phyloP scores from a whole-genome alignment of 2,329 filamentous ascomycete genomes.

The Scedosporium apiospermum region DNA sequence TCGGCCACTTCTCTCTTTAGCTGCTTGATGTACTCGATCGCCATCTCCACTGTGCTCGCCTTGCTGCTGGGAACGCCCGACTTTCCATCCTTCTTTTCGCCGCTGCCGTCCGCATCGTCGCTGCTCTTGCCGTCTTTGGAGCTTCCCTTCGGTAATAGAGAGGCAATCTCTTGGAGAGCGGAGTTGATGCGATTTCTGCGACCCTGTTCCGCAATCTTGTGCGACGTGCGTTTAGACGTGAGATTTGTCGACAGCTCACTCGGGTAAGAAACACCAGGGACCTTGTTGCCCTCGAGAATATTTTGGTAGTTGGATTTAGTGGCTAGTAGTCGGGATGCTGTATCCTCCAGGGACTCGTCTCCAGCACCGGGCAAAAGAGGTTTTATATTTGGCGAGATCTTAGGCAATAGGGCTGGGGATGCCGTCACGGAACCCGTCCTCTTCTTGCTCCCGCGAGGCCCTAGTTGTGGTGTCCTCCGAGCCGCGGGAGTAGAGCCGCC shows the following conservation, averaged over 20 bases:
- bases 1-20: slow-evolving; percentile 64
- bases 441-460: slow-evolving; percentile 55
- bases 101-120: slow-evolving; percentile 28
- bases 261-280: slow-evolving; percentile 85
- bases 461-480: slow-evolving; percentile 46
- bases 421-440: slow-evolving; percentile 64
- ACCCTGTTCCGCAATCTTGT: slow-evolving; percentile 97
- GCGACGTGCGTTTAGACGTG: slow-evolving; percentile 91
- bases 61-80: slow-evolving; percentile 67
- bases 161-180: slow-evolving; percentile 83
- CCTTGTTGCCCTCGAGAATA: slow-evolving; percentile 83
- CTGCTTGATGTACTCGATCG: slow-evolving; percentile 88
- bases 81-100: slow-evolving; percentile 38
- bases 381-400: slow-evolving; percentile 91
- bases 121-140: slow-evolving; percentile 29
- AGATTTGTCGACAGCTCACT: slow-evolving; percentile 86
- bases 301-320: slow-evolving; percentile 98
- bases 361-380: slow-evolving; percentile 61
- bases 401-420: slow-evolving; percentile 78
- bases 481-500: slow-evolving; percentile 34
- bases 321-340: slow-evolving; percentile 66
- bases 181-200: slow-evolving; percentile 91
- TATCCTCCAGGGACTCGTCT: slow-evolving; percentile 46
- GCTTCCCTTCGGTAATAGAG: slow-evolving; percentile 56
- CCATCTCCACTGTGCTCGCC: slow-evolving; percentile 93